A percentile compares a stretch with the other conserved stretches of the same genome.
These are phyloP conservation scores for Pelargonium citronellum DNA, from an alignment of 441 rosid species.

Conservation along the genomic window DNA sequence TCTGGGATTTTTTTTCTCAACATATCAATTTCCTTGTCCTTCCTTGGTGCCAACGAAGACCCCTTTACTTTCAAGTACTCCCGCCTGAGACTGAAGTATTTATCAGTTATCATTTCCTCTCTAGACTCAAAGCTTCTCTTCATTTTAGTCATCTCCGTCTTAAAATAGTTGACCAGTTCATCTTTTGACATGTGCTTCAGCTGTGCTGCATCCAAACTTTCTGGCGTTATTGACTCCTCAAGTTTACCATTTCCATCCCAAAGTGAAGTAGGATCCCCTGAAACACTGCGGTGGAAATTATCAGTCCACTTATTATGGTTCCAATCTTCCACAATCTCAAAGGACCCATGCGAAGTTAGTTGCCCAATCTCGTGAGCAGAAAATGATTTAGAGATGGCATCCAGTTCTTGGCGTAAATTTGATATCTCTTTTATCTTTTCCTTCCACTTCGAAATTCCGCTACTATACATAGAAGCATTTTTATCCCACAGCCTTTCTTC, in stretches of 20 bases:
- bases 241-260: slow-evolving; percentile 65
- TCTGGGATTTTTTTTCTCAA: slow-evolving; percentile 69
- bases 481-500: slow-evolving; percentile 44
- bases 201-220: slow-evolving; percentile 40
- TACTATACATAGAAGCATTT: slow-evolving; percentile 31
- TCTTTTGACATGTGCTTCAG: slow-evolving; percentile 43
- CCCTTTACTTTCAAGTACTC: slow-evolving; percentile 55
- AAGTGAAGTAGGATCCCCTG: slow-evolving; percentile 42
- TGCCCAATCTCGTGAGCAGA: slow-evolving; percentile 48
- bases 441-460: slow-evolving; percentile 31
- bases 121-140: slow-evolving; percentile 63
- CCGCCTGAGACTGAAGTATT: slow-evolving; percentile 51
- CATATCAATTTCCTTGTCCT: slow-evolving; percentile 69
- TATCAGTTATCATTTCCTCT: slow-evolving; percentile 60
- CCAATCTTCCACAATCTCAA: slow-evolving; percentile 39
- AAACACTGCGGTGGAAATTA: slow-evolving; percentile 49
- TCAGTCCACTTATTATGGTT: slow-evolving; percentile 34
- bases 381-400: slow-evolving; percentile 47
- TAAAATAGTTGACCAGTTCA: slow-evolving; percentile 46
- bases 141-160: slow-evolving; percentile 72
- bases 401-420: slow-evolving; percentile 63
- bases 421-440: slow-evolving; percentile 59
- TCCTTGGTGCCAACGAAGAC: slow-evolving; percentile 43
- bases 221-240: slow-evolving; percentile 48
- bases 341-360: slow-evolving; percentile 41